These are phyloP conservation scores for Metroxylon sagu DNA, from an alignment of 176 grass and related monocot genomes.

Conservation along the genomic window DNA sequence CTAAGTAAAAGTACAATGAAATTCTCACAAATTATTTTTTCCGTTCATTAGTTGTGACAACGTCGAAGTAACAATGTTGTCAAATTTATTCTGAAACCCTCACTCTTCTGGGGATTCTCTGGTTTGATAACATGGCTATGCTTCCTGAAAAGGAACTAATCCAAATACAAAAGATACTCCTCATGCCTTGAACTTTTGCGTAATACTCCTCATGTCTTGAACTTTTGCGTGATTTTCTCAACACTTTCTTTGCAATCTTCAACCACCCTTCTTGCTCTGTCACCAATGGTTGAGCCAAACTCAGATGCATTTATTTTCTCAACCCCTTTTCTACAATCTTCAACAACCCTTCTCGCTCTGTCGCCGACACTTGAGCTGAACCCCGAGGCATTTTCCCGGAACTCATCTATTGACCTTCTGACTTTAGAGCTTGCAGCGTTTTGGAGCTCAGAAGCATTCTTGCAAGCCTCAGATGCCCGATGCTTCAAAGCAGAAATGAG, in stretches of 20 bases:
- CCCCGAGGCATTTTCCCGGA: slow-evolving; percentile 10
- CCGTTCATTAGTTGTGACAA: too few relatives aligned
- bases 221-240: slow-evolving; percentile 58
- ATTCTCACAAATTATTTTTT: too few relatives aligned
- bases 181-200: slow-evolving; percentile 54
- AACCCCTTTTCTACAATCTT: slow-evolving; percentile 68
- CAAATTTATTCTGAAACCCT: too few relatives aligned
- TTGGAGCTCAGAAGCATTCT: slow-evolving; percentile 18
- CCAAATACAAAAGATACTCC: background rate
- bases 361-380: slow-evolving; percentile 20
- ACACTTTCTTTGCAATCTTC: too few relatives aligned
- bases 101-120: too few relatives aligned
- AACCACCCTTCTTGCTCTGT: too few relatives aligned
- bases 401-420: slow-evolving; percentile 29
- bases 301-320: background rate
- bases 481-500: slow-evolving; percentile 59
- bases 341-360: slow-evolving; percentile 38
- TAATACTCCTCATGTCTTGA: slow-evolving; percentile 39
- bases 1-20: too few relatives aligned
- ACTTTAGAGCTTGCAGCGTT: slow-evolving; percentile 25
- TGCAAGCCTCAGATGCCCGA: slow-evolving; percentile 19
- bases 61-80: too few relatives aligned
- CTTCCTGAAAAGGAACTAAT: too few relatives aligned
- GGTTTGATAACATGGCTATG: too few relatives aligned
- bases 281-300: too few relatives aligned